Evolutionary conservation across 208 protist genomes (phyloP), one percentile per base, ranked within the genome.

Genomic region (Herpetomonas tarakana): DNA sequence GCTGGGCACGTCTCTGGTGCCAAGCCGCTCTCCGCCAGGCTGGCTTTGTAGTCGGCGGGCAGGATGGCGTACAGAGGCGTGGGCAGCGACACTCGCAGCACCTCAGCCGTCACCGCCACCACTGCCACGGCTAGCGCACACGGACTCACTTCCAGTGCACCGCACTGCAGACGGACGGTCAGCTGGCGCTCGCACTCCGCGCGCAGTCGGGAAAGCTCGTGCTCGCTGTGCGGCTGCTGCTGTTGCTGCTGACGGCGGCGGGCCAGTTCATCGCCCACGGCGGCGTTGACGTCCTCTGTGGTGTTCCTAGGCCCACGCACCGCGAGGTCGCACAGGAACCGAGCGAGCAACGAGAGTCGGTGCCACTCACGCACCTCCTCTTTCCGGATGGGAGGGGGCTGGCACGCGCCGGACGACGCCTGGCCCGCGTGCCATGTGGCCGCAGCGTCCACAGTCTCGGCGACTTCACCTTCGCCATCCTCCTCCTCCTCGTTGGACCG

Each of bases 61-160:
- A 87, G 61, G 22, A 84, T 50, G 1, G 63, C 58, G 22, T 70
- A 28, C 21, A 88, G 39, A 6, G 76, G 74, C 1, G 45, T 47
- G 16, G 82, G 82, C 14, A 88, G 75, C 1, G 65, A 46, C 56
- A 78, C 60, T 24, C 53, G 14, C 4, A 74, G 38, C 47, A 71
- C 54, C 65, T 84, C 73, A 25, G 83, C 79, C 3, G 76, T 73
- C 1, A 69, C 64, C 14, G 71, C 71, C 11, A 87, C 41, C 49
- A 84, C 68, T 18, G 77, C 79, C 14, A 75, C 39, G 18, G 61
- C 79, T 19, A 86, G 54, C 18, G 76, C 46, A 14, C 71, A 53
- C 0, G 68, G 78, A 0, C 66, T 50, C 45, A 74, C 41, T 12
- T 63, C 58, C 44, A 75, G 67, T 16, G 73, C 46, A 31, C 44